phyloP scores from a whole-genome alignment of 2,329 filamentous ascomycete species.

The Delphinella strobiligena region DNA sequence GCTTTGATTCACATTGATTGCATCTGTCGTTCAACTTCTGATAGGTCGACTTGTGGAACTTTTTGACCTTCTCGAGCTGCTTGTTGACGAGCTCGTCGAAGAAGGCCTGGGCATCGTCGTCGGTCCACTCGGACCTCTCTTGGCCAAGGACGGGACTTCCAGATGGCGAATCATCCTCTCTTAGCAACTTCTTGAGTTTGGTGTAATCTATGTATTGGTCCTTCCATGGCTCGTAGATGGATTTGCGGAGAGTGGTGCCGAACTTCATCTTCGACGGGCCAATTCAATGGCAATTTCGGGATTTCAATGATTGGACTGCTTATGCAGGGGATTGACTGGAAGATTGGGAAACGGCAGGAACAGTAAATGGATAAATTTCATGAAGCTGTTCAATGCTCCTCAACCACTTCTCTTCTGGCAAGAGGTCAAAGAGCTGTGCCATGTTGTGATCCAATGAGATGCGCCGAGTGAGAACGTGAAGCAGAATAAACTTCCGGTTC shows the following conservation, averaged over 20 bases:
- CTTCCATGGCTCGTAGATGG: slow-evolving; percentile 78
- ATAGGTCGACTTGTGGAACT: slow-evolving; percentile 75
- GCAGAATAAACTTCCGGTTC: too few species aligned
- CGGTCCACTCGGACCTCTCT: slow-evolving; percentile 59
- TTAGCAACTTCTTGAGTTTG: slow-evolving; percentile 80
- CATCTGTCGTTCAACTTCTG: slow-evolving; percentile 72
- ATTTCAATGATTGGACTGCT: too few species aligned
- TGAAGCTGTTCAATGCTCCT: too few species aligned
- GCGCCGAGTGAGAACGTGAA: too few species aligned
- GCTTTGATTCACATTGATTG: slow-evolving; percentile 52
- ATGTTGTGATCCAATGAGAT: too few species aligned
- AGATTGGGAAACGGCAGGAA: too few species aligned
- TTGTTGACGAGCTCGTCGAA: slow-evolving; percentile 91
- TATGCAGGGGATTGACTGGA: too few species aligned
- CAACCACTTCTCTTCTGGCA: too few species aligned
- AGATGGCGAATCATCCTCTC: slow-evolving; percentile 53
- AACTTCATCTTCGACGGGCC: slow-evolving; percentile 59
- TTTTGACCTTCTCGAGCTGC: slow-evolving; percentile 87
- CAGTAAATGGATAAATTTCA: too few species aligned
- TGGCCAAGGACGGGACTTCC: slow-evolving; percentile 35
- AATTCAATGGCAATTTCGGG: background rate
- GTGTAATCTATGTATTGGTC: slow-evolving; percentile 91
- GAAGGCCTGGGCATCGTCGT: slow-evolving; percentile 85
- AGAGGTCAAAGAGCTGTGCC: too few species aligned
- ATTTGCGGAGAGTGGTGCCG: slow-evolving; percentile 71